Conservation (phyloP, 495 filamentous ascomycete genomes). For the Tuber calosporum region DNA sequence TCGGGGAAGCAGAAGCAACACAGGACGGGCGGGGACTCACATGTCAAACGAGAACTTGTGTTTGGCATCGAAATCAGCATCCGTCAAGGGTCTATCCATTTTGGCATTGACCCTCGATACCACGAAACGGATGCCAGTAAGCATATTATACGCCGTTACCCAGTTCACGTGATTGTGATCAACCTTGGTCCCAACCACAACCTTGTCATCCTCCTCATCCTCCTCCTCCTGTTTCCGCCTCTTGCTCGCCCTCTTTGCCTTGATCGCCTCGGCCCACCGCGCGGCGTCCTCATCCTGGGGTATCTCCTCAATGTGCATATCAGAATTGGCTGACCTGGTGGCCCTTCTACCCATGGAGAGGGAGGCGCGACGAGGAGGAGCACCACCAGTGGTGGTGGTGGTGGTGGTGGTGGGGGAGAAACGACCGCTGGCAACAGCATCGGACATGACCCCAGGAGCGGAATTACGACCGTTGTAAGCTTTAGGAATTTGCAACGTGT, state of each 20-base stretch:
- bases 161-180: conserved; percentile 97
- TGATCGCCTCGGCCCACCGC: conserved; percentile 85
- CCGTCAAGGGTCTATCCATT: conserved; percentile 76
- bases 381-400: conserved; percentile 45
- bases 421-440: conserved; percentile 62
- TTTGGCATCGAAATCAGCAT: conserved; percentile 81
- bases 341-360: conserved; percentile 68
- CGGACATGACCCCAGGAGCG: conserved; percentile 55
- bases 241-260: conserved; percentile 79
- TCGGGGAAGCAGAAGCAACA: not conserved
- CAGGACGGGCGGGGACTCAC: conserved; percentile 47
- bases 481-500: conserved; percentile 83
- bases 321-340: conserved; percentile 78
- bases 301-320: conserved; percentile 73
- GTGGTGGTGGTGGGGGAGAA: conserved; percentile 73
- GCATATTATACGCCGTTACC: conserved; percentile 98
- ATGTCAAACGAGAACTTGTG: conserved; percentile 99
- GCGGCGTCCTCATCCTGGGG: conserved; percentile 81
- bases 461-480: conserved; percentile 47
- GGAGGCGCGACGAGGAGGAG: conserved; percentile 69
- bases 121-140: conserved; percentile 94
- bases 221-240: conserved; percentile 76
- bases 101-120: conserved; percentile 97
- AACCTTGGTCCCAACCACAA: conserved; percentile 91
- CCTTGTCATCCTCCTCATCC: conserved; percentile 84